phyloP scores from a whole-genome alignment of 2,329 filamentous ascomycete genomes.

The Gnomoniopsis smithogilvyi region DNA sequence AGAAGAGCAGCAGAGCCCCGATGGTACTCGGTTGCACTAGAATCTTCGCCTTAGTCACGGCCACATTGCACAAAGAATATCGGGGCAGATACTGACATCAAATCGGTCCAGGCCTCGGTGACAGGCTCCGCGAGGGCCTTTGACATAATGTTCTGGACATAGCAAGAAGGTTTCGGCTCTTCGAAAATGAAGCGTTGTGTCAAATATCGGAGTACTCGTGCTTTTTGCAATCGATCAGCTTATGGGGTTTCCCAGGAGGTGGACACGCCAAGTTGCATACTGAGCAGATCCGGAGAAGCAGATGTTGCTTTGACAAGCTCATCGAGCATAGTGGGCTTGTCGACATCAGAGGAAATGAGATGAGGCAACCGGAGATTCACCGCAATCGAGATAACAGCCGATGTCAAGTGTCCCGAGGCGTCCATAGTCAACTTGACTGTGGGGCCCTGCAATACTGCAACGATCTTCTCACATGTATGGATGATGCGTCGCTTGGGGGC shows the following conservation, averaged over 20 bases:
- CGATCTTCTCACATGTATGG: background rate
- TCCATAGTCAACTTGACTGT: background rate
- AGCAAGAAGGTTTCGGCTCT: background rate
- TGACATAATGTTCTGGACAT: background rate
- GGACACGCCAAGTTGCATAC: background rate
- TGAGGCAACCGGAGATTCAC: background rate
- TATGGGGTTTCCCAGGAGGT: background rate
- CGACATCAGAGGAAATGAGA: background rate
- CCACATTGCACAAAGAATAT: background rate
- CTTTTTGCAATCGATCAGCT: background rate
- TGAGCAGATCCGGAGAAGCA: background rate
- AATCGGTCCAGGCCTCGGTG: background rate
- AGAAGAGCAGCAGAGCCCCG: background rate
- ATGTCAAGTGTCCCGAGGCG: background rate
- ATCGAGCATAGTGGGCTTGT: background rate
- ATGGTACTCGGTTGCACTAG: background rate
- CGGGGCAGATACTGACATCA: background rate
- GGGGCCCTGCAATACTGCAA: background rate
- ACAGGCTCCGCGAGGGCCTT: background rate
- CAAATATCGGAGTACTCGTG: background rate
- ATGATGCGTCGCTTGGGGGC: background rate
- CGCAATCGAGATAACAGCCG: background rate
- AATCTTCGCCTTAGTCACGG: background rate
- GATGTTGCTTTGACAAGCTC: background rate
- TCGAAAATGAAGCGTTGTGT: background rate